These are phyloP conservation scores for Eimeria nieschulzi DNA, from an alignment of 169 alveolate species.

Conservation along the genomic window DNA sequence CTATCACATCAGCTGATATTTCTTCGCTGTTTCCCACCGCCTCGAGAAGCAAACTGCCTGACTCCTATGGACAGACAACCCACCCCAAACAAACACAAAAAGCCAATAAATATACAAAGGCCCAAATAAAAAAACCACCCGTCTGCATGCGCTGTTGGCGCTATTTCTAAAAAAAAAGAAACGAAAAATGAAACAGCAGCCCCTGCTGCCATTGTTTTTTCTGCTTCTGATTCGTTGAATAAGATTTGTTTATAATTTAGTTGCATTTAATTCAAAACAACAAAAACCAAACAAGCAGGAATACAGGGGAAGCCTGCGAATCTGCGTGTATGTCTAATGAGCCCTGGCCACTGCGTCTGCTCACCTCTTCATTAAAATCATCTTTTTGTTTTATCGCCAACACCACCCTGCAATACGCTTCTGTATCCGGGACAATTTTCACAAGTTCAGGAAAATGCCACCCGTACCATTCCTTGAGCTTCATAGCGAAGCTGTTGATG, in stretches of 20 bases:
- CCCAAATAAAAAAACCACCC: too few relatives aligned
- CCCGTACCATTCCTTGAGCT: constrained; percentile 97
- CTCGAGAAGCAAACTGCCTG: constrained; percentile 81
- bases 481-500: constrained; percentile 99
- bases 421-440: constrained; percentile 92
- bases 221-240: too few relatives aligned
- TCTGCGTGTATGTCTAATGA: too few relatives aligned
- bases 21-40: constrained; percentile 90
- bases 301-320: too few relatives aligned
- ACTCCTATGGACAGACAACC: constrained; percentile 13
- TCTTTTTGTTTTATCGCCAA: constrained; percentile 37
- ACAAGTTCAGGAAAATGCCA: constrained; percentile 99
- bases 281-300: too few relatives aligned
- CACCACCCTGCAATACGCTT: constrained; percentile 76
- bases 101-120: not conserved
- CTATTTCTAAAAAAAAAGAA: not conserved
- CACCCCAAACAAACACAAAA: not conserved
- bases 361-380: constrained; percentile 34
- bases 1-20: constrained; percentile 88
- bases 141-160: not conserved
- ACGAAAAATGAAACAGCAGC: too few relatives aligned
- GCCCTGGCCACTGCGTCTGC: not conserved
- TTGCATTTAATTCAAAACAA: too few relatives aligned
- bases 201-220: too few relatives aligned
- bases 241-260: too few relatives aligned